Evolutionary conservation across 2,329 filamentous ascomycete species (phyloP).

Genomic region (Nigrospora oryzae): DNA sequence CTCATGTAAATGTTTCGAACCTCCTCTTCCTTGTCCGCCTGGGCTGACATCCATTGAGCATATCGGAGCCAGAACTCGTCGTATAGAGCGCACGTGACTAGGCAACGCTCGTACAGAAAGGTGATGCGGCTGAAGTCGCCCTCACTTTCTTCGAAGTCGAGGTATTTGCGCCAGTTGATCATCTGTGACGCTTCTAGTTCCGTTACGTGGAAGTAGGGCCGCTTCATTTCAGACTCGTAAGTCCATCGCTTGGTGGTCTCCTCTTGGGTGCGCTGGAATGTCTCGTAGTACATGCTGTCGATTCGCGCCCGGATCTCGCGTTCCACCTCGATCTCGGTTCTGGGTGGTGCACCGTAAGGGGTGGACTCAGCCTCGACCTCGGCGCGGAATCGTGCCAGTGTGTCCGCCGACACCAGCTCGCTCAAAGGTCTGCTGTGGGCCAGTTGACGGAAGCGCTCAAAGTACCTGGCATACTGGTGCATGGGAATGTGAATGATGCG

Average conservation of each 20-base stretch:
- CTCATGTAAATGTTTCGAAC: constrained; percentile 87
- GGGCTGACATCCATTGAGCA: constrained; percentile 82
- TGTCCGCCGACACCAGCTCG: constrained; percentile 64
- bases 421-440: constrained; percentile 63
- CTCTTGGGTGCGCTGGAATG: constrained; percentile 72
- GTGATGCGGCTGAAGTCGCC: constrained; percentile 66
- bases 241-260: constrained; percentile 93
- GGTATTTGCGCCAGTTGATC: constrained; percentile 87
- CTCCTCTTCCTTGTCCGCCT: constrained; percentile 77
- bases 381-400: constrained; percentile 57
- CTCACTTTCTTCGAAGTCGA: constrained; percentile 83
- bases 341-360: constrained; percentile 41
- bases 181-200: constrained; percentile 82
- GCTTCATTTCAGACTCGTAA: constrained; percentile 89
- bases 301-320: constrained; percentile 73
- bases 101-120: constrained; percentile 87
- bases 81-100: constrained; percentile 89
- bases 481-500: constrained; percentile 85
- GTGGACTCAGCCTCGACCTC: constrained; percentile 63
- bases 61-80: constrained; percentile 99
- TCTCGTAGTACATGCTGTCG: constrained; percentile 71
- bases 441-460: constrained; percentile 77
- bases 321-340: constrained; percentile 72
- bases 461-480: constrained; percentile 94
- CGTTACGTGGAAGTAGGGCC: constrained; percentile 93